Conservation (phyloP, 2,329 filamentous ascomycete genomes). For the Diplodia scrobiculata region DNA sequence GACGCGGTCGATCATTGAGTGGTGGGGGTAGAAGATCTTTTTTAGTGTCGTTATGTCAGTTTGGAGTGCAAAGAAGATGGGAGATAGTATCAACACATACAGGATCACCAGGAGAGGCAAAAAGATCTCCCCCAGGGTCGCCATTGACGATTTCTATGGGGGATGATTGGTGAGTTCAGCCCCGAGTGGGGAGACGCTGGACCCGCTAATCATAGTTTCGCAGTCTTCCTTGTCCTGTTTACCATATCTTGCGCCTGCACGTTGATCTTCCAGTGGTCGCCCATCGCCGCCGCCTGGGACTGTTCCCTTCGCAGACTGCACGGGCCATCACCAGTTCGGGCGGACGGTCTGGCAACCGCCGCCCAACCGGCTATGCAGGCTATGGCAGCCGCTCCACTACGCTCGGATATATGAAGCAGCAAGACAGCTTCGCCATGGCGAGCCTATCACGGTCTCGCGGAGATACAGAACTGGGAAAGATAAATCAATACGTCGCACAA, state of each 20-base stretch:
- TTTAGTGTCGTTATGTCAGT: neutral
- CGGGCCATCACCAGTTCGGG: constrained; percentile 33
- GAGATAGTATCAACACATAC: neutral
- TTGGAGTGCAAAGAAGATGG: neutral
- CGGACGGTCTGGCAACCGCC: constrained; percentile 6
- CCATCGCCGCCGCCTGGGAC: constrained; percentile 52
- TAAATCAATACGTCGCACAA: constrained; percentile 22
- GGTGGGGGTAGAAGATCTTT: constrained; percentile 51
- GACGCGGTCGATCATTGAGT: constrained; percentile 52
- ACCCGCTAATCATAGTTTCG: neutral
- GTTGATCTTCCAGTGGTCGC: constrained; percentile 53
- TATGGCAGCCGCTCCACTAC: constrained; percentile 7
- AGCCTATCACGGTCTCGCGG: constrained; percentile 6
- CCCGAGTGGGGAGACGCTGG: neutral
- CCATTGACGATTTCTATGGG: constrained; percentile 51
- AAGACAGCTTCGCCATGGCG: constrained; percentile 11
- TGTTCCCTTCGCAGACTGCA: constrained; percentile 36
- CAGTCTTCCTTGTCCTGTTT: constrained; percentile 49
- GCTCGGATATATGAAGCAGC: constrained; percentile 24
- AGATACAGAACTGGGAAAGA: neutral
- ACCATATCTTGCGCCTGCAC: constrained; percentile 50
- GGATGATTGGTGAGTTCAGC: constrained; percentile 46
- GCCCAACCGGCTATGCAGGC: constrained; percentile 3
- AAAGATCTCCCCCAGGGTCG: constrained; percentile 52
- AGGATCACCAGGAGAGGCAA: constrained; percentile 51